Conservation (phyloP, 345 rosid species). For the Gossypium mustelinum region DNA sequence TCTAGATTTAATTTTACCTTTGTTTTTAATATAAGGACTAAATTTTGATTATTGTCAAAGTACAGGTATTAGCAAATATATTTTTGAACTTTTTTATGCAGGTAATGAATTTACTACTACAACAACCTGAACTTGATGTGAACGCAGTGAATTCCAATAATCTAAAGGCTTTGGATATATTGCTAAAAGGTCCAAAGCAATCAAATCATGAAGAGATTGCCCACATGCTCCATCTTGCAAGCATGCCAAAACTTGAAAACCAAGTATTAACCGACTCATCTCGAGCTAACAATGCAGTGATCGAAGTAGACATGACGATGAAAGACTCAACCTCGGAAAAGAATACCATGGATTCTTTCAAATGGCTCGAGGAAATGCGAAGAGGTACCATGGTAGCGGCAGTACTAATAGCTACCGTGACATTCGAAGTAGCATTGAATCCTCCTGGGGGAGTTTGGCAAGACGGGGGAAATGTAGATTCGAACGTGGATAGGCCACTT, state of each 20-base stretch:
- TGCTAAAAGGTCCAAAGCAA: slow-evolving; percentile 13
- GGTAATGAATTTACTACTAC: neutral
- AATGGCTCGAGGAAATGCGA: neutral
- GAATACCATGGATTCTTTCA: neutral
- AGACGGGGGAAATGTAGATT: neutral
- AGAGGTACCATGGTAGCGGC: slow-evolving; percentile 9
- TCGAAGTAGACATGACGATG: neutral
- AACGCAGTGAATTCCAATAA: slow-evolving; percentile 11
- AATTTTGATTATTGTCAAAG: no score
- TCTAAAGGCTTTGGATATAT: neutral
- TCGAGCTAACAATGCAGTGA: neutral
- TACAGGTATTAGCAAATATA: no score
- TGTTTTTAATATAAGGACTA: no score
- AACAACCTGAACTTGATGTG: slow-evolving; percentile 7
- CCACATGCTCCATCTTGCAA: slow-evolving; percentile 5
- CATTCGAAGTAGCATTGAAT: slow-evolving; percentile 14
- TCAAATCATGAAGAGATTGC: slow-evolving; percentile 9
- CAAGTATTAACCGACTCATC: neutral
- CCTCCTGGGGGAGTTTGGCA: slow-evolving; percentile 16
- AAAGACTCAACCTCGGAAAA: neutral
- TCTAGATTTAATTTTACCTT: no score
- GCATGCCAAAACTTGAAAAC: neutral
- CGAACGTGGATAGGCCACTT: neutral
- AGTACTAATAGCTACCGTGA: slow-evolving; percentile 14
- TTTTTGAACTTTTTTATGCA: neutral